Evolutionary conservation across 257 asterid species (phyloP).

Genomic region (Solanum acaule): DNA sequence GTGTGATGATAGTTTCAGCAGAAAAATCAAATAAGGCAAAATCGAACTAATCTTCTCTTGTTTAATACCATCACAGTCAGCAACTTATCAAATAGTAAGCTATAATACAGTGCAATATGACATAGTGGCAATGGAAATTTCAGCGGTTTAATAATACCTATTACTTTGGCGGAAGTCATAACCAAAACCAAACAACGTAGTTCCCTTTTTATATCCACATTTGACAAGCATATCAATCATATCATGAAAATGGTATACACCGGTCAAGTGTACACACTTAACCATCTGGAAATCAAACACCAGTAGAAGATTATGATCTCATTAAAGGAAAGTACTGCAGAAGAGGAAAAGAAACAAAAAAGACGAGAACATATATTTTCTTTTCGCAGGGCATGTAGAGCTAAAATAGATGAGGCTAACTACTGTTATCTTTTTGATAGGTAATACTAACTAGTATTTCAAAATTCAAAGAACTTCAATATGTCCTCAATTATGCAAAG

Average conservation of each 20-base stretch:
- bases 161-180: constrained; percentile 95
- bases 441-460: not conserved
- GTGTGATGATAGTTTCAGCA: not conserved
- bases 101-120: not conserved
- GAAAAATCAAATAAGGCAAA: not conserved
- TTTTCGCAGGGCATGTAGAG: not conserved
- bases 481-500: not conserved
- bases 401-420: not conserved
- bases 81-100: not conserved
- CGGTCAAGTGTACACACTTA: constrained; percentile 52
- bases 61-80: not conserved
- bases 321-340: not conserved
- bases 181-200: constrained; percentile 88
- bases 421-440: not conserved
- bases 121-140: not conserved
- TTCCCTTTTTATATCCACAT: constrained; percentile 87
- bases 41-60: not conserved
- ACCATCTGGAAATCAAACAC: constrained; percentile 45
- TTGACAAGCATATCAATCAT: constrained; percentile 95
- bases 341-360: not conserved
- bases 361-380: not conserved
- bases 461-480: not conserved
- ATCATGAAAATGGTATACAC: constrained; percentile 79
- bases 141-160: constrained; percentile 38
- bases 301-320: constrained; percentile 4